A percentile compares a stretch with the other conserved stretches of the same genome.
phyloP scores from a whole-genome alignment of 148 eudicot genomes.

The Simmondsia chinensis region DNA sequence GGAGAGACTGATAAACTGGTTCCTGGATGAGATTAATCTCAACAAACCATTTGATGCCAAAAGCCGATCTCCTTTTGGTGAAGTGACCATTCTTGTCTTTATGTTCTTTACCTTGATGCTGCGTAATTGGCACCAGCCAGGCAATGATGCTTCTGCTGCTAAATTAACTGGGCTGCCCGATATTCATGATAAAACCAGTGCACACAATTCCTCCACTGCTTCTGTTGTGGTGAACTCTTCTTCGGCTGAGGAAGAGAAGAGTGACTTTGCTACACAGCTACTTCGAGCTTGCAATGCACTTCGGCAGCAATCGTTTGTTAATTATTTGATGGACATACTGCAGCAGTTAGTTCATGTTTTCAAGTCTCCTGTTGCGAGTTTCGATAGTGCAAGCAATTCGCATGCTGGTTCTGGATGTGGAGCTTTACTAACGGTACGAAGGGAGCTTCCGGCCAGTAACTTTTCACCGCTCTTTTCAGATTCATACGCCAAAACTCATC shows the following conservation, averaged over 20 bases:
- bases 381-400: constrained; percentile 45
- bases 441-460: constrained; percentile 98
- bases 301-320: constrained; percentile 83
- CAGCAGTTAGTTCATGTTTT: constrained; percentile 88
- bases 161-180: constrained; percentile 67
- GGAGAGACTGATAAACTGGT: constrained; percentile 90
- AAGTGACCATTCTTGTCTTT: constrained; percentile 76
- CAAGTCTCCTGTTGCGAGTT: constrained; percentile 54
- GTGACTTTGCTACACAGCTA: constrained; percentile 64
- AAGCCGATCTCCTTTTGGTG: constrained; percentile 73
- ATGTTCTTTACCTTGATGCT: constrained; percentile 99
- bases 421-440: constrained; percentile 75
- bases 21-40: constrained; percentile 75
- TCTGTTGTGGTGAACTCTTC: constrained; percentile 28
- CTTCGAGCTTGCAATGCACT: constrained; percentile 76
- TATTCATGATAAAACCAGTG: constrained; percentile 45
- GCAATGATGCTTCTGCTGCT: constrained; percentile 53
- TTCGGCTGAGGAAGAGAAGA: constrained; percentile 66
- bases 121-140: constrained; percentile 98
- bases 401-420: constrained; percentile 92
- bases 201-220: constrained; percentile 30
- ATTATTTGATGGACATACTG: constrained; percentile 93
- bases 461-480: constrained; percentile 96
- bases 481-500: constrained; percentile 93
- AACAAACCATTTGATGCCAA: constrained; percentile 60